phyloP scores from a whole-genome alignment of 2,329 filamentous ascomycete species.

The Pyrenochaeta sp. region DNA sequence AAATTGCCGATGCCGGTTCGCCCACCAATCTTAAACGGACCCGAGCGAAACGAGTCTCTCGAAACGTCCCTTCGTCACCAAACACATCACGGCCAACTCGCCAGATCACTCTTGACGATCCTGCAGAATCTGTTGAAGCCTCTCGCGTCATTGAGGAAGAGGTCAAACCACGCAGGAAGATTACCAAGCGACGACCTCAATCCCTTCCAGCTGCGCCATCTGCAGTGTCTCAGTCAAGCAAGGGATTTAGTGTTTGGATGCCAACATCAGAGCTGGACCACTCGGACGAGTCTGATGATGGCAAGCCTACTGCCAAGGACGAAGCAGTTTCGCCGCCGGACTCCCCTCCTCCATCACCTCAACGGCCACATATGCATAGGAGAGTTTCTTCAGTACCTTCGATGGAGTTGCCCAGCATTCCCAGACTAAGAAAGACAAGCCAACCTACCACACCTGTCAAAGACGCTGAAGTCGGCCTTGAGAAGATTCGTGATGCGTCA shows the following conservation, averaged over 20 bases:
- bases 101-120: conserved; percentile 48
- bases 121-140: conserved; percentile 26
- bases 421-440: conserved; percentile 54
- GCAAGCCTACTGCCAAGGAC: conserved; percentile 30
- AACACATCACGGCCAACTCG: conserved; percentile 40
- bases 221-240: conserved; percentile 39
- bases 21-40: conserved; percentile 47
- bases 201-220: conserved; percentile 31
- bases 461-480: conserved; percentile 17
- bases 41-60: conserved; percentile 50
- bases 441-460: conserved; percentile 48
- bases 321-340: conserved; percentile 29
- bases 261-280: conserved; percentile 51
- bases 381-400: conserved; percentile 60
- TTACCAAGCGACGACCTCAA: conserved; percentile 41
- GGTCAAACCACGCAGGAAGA: conserved; percentile 36
- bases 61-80: conserved; percentile 39
- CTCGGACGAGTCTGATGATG: conserved; percentile 47
- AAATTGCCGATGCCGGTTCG: conserved; percentile 40
- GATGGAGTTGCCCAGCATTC: conserved; percentile 56
- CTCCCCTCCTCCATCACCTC: conserved; percentile 28
- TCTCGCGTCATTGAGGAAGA: conserved; percentile 22
- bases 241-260: conserved; percentile 60
- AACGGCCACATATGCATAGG: conserved; percentile 51
- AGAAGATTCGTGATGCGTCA: conserved; percentile 26